Base-by-base conservation (phyloP, 495 filamentous ascomycete genomes). In the Talaromyces trachyspermus region DNA sequence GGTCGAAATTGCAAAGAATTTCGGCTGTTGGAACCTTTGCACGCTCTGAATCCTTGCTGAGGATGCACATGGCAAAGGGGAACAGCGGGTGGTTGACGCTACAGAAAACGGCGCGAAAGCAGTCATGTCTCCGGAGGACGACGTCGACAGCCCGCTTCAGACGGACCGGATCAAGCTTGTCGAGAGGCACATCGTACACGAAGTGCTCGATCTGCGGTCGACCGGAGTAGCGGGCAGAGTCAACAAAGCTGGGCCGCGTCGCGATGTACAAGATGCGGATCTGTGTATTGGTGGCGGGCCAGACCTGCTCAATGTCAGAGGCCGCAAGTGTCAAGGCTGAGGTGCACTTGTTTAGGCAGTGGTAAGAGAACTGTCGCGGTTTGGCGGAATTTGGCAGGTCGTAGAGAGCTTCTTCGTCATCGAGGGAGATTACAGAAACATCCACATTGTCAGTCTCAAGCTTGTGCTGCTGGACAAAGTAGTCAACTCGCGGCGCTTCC, bases 81-180 rank as follows among this genome's bases (percentile, higher is more conserved):
- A 38, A 38, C n/a, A 38, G 15, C 9, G 35, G 35, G 35, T 38
- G 35, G 9, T 38, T 15, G 35, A 38, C 35, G 14, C 35, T 38
- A 11, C 35, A 38, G 8, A 38, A 38, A 6, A 38, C 1, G 18
- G 35, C 35, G 10, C 35, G 35, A 15, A 38, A 38, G 9, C 35
- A 38, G 35, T 38, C 35, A 20, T 38, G 35, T 38, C 35, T 38
- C 14, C 19, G 35, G 35, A 38, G 35, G 35, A 38, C 35, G 18
- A 38, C 35, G 7, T 38, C 15, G 14, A 38, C 35, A 19, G 35
- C 35, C 35, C 15, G 35, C 35, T 38, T 38, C n/a, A 38, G 15
- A 17, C 35, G 35, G 18, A 20, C 15, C 18, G 35, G 35, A 17
- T 38, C 35, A 20, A 38, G n/a, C 18, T 38, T 38, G 35, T 38